These are phyloP conservation scores for Phytopythium delawarense DNA, from an alignment of 352 stramenopile species.

Conservation along the genomic window DNA sequence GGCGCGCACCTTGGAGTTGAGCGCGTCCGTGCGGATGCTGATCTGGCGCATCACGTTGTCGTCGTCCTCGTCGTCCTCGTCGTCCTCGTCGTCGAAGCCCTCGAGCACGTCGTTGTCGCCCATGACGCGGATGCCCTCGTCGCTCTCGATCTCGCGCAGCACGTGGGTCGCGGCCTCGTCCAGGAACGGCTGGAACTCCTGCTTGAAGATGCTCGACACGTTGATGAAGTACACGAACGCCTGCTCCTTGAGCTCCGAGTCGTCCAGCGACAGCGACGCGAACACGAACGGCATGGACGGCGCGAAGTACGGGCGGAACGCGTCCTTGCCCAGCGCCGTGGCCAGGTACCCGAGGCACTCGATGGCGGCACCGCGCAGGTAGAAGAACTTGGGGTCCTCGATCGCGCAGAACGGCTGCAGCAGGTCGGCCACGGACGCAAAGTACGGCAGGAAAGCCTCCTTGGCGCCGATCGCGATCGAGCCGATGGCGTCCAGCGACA, in stretches of 20 bases:
- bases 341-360: constrained; percentile 98
- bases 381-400: constrained; percentile 91
- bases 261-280: constrained; percentile 90
- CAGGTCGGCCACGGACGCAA: constrained; percentile 83
- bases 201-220: constrained; percentile 96
- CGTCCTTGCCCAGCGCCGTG: constrained; percentile 93
- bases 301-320: constrained; percentile 94
- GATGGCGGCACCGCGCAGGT: constrained; percentile 93
- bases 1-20: constrained; percentile 84
- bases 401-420: constrained; percentile 90
- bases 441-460: constrained; percentile 96
- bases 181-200: constrained; percentile 95
- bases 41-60: constrained; percentile 72
- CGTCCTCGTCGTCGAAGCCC: constrained; percentile 71
- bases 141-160: constrained; percentile 64
- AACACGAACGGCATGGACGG: constrained; percentile 94
- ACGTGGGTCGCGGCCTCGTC: constrained; percentile 68
- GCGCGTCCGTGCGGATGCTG: constrained; percentile 82
- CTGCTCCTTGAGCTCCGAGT: constrained; percentile 97
- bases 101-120: constrained; percentile 69
- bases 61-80: constrained; percentile 76
- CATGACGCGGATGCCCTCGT: constrained; percentile 71
- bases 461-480: constrained; percentile 97
- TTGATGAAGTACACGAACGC: constrained; percentile 98
- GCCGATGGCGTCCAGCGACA: constrained; percentile 94